Evolutionary conservation across 441 rosid species (phyloP), one percentile per base, ranked within the genome.

Genomic region (Eutrema salsugineum): DNA sequence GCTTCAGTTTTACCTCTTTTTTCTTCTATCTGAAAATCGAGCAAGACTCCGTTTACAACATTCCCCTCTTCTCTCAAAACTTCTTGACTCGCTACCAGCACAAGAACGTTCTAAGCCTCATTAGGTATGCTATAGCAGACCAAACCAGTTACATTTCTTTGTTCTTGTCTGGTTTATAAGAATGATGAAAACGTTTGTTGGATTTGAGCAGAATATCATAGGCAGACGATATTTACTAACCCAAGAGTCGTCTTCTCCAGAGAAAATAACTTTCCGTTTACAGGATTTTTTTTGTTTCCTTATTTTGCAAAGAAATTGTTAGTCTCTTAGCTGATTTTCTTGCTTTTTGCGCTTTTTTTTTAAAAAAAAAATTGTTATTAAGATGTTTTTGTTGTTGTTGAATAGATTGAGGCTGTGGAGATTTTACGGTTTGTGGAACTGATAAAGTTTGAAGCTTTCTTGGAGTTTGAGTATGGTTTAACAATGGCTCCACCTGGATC

Each of bases 401-500:
- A 38, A 7, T 3, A n/a, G 17, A 66, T 32, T 42, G 43, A 24
- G 47, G 42, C 74, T 35, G 38, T 17, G 44, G 55, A 20, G 54
- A 1, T 9, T 58, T 36, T 12, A 53, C 56, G 27, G 62, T 56
- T 35, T 72, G 70, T 40, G 63, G 64, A 54, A 55, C 14, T 58
- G 72, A 16, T 22, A 11, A 49, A 17, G 63, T 28, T 35, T 27
- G 53, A 66, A 50, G 20, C 35, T 39, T 0, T 71, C 8, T 54
- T 57, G 58, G 54, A 76, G 75, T 39, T 49, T 47, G 64, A 22
- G 4, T 32, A 72, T 72, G 70, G 73, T 78, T 72, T 68, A 33
- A 46, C 9, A 77, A 89, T 87, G 96, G 82, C 84, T 60, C 86
- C 91, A 70, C 71, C 70, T 77, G 85, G 94, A 60, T 78, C 91